Base-by-base conservation (phyloP, 2,329 filamentous ascomycete species). In the Ceratocystis colombiana region DNA sequence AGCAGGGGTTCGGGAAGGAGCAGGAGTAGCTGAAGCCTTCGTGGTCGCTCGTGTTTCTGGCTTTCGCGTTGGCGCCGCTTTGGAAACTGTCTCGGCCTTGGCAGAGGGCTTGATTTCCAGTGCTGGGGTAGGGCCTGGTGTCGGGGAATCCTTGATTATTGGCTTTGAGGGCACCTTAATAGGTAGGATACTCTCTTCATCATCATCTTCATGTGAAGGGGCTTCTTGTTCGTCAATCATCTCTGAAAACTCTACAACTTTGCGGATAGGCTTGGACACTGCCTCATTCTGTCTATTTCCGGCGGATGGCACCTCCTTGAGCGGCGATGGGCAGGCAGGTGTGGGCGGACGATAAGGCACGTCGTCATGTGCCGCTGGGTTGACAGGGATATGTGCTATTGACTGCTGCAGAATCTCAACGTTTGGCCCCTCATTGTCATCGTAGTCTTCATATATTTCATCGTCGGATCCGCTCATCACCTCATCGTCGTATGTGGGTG, bases 281-380 rank as follows among this genome's bases (percentile, higher is more conserved):
- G 71, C 72, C 22, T 69, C 69, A 55, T 62, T 50, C 44, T 77
- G 73, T 69, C 76, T 69, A 70, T 84, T 84, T 2, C 79, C 82
- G 0, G 80, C 80, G 1, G 80, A 77, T 10, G 75, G 75, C 1
- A 79, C 81, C 67, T 82, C 79, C 62, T 79, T 79, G 0, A 86
- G 75, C 0, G 83, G 82, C 61, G 77, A 80, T 61, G 81, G 69
- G 61, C 78, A 79, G 17, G 76, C 79, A 1, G 78, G 77, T 45
- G 76, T 73, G 0, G 80, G 79, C 1, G 82, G 72, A 1, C 80
- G 77, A 1, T 79, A 76, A 1, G 80, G 78, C 50, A 61, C 22
- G 20, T 53, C 65, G 10, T 64, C 22, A 17, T 65, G 37, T 10
- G 20, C 37, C 3, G 37, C 64, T 3, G 45, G 59, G 10, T 44